phyloP scores from a whole-genome alignment of 2,329 filamentous ascomycete species.

The Septoria linicola region DNA sequence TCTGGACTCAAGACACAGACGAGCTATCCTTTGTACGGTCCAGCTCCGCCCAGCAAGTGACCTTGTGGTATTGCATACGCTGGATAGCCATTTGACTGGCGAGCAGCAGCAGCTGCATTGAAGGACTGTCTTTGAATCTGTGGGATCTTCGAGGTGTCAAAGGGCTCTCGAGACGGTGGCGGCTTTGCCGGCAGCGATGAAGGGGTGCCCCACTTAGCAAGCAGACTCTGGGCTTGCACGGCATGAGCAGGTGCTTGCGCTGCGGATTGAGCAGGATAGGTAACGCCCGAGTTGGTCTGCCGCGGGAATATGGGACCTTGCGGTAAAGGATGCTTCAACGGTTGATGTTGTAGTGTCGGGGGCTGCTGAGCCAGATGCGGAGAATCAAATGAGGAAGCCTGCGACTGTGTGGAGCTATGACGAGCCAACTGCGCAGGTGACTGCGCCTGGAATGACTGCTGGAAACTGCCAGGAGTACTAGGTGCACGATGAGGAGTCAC shows the following conservation, averaged over 20 bases:
- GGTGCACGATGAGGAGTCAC: conserved; percentile 29
- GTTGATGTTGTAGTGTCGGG: conserved; percentile 26
- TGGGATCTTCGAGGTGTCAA: conserved; percentile 24
- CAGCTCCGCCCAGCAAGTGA: conserved; percentile 2
- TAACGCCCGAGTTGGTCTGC: conserved; percentile 37
- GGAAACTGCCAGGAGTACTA: conserved; percentile 16
- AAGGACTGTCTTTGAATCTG: conserved; percentile 26
- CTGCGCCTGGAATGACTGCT: conserved; percentile 9
- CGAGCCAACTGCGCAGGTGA: conserved; percentile 30
- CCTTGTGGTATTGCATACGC: conserved; percentile 9
- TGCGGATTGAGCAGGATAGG: conserved; percentile 31
- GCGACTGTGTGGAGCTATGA: conserved; percentile 37
- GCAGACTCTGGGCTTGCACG: conserved; percentile 46
- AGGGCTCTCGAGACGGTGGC: conserved; percentile 45
- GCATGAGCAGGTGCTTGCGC: conserved; percentile 20
- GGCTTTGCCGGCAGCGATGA: conserved; percentile 57
- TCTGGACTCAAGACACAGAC: conserved; percentile 20
- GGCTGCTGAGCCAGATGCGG: conserved; percentile 26
- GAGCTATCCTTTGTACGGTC: conserved; percentile 7
- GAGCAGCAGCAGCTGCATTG: conserved; percentile 22
- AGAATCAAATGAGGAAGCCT: conserved; percentile 32
- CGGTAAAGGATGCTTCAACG: conserved; percentile 40
- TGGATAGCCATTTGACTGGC: conserved; percentile 14
- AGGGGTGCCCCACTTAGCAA: conserved; percentile 58
- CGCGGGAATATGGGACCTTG: conserved; percentile 39